Evolutionary conservation across 2,329 filamentous ascomycete species (phyloP).

Genomic region (Colletotrichum tropicale): DNA sequence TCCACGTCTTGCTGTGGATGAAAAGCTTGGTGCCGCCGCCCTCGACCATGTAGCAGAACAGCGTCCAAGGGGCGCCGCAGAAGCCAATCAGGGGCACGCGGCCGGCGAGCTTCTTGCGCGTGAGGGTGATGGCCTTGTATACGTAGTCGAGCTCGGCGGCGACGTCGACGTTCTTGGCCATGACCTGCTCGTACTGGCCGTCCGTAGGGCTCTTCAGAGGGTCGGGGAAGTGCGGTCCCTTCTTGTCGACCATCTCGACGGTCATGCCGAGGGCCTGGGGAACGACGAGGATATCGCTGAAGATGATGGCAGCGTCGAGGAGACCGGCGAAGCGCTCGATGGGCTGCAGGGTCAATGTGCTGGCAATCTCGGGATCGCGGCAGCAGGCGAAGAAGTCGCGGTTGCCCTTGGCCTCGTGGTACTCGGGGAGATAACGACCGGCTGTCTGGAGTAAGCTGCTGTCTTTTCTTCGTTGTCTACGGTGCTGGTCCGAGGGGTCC

Average conservation of each 20-base stretch:
- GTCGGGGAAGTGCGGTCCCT: conserved; percentile 91
- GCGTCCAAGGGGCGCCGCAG: conserved; percentile 94
- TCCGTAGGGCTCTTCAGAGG: conserved; percentile 82
- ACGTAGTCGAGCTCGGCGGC: conserved; percentile 88
- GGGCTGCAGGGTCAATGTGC: conserved; percentile 91
- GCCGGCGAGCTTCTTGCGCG: conserved; percentile 84
- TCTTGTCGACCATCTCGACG: conserved; percentile 98
- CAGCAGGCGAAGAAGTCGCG: conserved; percentile 99
- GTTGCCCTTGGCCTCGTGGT: conserved; percentile 90
- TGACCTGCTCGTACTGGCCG: conserved; percentile 79
- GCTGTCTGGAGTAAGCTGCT: conserved; percentile 54
- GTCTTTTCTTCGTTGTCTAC: neutral
- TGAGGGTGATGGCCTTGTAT: conserved; percentile 92
- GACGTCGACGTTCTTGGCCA: conserved; percentile 82
- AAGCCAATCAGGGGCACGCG: conserved; percentile 94
- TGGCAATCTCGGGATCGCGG: conserved; percentile 89
- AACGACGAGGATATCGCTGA: conserved; percentile 97
- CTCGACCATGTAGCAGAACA: conserved; percentile 99
- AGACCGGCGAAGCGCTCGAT: conserved; percentile 90
- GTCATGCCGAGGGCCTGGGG: conserved; percentile 98
- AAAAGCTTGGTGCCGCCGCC: conserved; percentile 96
- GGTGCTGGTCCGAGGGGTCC: conserved; percentile 11
- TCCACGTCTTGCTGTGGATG: conserved; percentile 93
- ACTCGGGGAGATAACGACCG: conserved; percentile 95
- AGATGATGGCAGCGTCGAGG: conserved; percentile 97